Evolutionary conservation across 345 rosid species (phyloP).

Genomic region (Moringa oleifera): DNA sequence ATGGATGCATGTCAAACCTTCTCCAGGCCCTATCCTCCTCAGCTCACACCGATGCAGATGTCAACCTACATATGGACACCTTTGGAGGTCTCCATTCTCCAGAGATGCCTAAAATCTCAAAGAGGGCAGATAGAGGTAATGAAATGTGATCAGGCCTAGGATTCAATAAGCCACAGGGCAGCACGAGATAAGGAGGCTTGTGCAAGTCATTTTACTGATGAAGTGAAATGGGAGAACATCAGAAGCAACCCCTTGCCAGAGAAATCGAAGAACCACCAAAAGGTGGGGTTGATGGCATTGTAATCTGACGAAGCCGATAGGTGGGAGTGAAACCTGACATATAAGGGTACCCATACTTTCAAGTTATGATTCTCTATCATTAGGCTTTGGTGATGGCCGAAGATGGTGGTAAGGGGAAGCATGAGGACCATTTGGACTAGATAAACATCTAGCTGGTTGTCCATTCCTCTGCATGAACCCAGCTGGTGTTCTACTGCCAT

Average conservation of each 20-base stretch:
- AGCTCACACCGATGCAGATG: neutral
- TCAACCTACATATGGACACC: neutral
- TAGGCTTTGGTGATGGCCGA: conserved; percentile 61
- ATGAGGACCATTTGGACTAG: conserved; percentile 43
- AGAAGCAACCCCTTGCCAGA: neutral
- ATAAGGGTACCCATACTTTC: neutral
- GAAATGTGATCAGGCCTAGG: neutral
- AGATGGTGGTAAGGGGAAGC: conserved; percentile 57
- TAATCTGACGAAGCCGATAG: neutral
- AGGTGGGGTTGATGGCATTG: neutral
- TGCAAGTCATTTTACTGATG: neutral
- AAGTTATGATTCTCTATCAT: conserved; percentile 38
- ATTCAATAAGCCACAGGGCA: neutral
- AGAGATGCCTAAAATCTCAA: neutral
- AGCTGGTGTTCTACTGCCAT: conserved; percentile 48
- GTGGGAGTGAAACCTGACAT: neutral
- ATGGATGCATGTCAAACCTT: too few species aligned
- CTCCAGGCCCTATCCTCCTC: too few species aligned
- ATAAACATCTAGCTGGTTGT: conserved; percentile 61
- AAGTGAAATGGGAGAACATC: neutral
- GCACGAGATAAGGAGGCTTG: neutral
- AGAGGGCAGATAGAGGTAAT: too few species aligned
- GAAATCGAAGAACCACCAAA: neutral
- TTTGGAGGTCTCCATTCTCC: neutral
- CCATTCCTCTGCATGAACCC: conserved; percentile 74